Evolutionary conservation across 2,329 filamentous ascomycete species (phyloP).

Genomic region (Lecanosticta acicola): DNA sequence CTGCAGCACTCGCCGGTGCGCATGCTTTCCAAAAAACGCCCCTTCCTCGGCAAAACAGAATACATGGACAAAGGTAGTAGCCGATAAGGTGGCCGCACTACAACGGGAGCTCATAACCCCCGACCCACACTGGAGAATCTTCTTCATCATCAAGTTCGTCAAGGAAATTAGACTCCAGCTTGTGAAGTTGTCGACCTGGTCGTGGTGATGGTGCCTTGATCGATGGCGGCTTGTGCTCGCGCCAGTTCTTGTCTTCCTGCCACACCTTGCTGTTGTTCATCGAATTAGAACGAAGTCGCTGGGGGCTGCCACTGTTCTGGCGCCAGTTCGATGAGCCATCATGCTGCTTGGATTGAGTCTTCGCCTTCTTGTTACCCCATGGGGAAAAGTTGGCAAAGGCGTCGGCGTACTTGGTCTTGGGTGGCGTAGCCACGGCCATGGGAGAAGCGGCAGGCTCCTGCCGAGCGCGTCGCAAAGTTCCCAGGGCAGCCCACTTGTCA

Average conservation of each 20-base stretch:
- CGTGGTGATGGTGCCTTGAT: conserved; percentile 17
- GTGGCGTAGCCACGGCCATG: conserved; percentile 30
- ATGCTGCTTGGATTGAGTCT: conserved; percentile 24
- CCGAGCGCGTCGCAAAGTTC: conserved; percentile 71
- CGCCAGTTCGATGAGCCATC: conserved; percentile 30
- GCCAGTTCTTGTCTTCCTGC: conserved; percentile 47
- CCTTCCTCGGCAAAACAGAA: conserved; percentile 5
- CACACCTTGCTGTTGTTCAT: conserved; percentile 37
- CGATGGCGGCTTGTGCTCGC: conserved; percentile 35
- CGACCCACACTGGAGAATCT: conserved; percentile 88
- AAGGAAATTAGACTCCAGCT: conserved; percentile 35
- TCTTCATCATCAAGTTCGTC: conserved; percentile 38
- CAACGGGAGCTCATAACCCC: conserved; percentile 56
- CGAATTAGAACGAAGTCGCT: conserved; percentile 29
- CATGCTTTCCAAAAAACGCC: conserved; percentile 15
- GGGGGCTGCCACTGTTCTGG: conserved; percentile 24
- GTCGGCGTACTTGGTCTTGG: conserved; percentile 31
- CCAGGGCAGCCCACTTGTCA: conserved; percentile 87
- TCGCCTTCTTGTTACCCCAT: conserved; percentile 32
- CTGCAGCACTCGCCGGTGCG: conserved; percentile 10
- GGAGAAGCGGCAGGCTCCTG: conserved; percentile 39
- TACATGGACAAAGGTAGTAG: conserved; percentile 15
- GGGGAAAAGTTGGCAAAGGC: conserved; percentile 30
- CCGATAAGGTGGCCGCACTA: conserved; percentile 8
- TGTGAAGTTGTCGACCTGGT: conserved; percentile 17